Evolutionary conservation across 805 yeast genomes (phyloP), one percentile per base, ranked within the genome.

Genomic region (Ogataea neopini): DNA sequence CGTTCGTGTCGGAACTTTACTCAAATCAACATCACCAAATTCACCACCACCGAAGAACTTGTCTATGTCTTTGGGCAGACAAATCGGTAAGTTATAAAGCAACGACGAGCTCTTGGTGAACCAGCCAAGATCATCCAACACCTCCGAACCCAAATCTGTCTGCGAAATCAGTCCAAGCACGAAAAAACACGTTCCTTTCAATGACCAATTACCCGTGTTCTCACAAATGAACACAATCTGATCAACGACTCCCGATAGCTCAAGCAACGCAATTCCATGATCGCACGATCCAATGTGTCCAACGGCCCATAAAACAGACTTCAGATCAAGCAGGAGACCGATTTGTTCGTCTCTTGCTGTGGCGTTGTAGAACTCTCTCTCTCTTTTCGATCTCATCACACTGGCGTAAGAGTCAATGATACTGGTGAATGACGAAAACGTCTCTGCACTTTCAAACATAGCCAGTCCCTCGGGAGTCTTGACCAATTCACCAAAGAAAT

Each of bases 71-170:
- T 52, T 54, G 8, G 69, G 69, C 22, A 66, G 43, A 52, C 68
- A 60, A 18, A 63, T 26, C 1, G 62, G 58, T 9, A 58, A 30
- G 20, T 81, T 77, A 2, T 61, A 54, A n/a, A 72, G 72, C 49
- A 69, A 68, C 0, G 70, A 64, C 41, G 73, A 73, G 23, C 73
- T 58, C 22, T 77, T 75, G 15, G 81, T 73, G 38, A 65, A 69
- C 97, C 97, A 92, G 1, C 83, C 83, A 45, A 77, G 71, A 56
- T 89, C 96, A 60, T 88, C 96, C 47, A 91, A 69, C 13, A 90
- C 80, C 60, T 91, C 97, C 18, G 83, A 75, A 0, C 98, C 98
- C 58, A 88, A 89, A 13, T 69, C 71, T 0, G 96, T 88, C 18
- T 75, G 74, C 0, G 94, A 73, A 20, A 90, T 72, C 53, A 88